These are phyloP conservation scores for Bjerkandera adusta DNA, from an alignment of 1,284 basidiomycete species.

Conservation along the genomic window DNA sequence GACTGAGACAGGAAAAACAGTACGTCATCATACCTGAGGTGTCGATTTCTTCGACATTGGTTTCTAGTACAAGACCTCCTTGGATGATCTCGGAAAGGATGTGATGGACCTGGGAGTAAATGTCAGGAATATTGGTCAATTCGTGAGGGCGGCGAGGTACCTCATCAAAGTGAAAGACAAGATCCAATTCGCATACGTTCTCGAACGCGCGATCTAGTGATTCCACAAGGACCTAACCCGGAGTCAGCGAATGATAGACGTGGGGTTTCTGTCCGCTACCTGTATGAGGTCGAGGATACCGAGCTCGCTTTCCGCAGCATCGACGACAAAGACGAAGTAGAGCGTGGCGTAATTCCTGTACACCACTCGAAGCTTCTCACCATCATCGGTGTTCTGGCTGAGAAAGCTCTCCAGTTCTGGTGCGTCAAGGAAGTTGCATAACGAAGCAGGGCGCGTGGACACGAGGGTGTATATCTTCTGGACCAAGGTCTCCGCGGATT, in stretches of 20 bases:
- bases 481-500: constrained; percentile 70
- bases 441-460: constrained; percentile 67
- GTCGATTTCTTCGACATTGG: constrained; percentile 91
- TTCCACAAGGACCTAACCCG: constrained; percentile 88
- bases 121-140: constrained; percentile 36
- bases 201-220: constrained; percentile 94
- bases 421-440: constrained; percentile 94
- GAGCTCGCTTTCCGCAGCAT: constrained; percentile 92
- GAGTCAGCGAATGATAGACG: neutral
- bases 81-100: constrained; percentile 95
- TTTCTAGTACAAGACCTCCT: constrained; percentile 97
- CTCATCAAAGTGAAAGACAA: constrained; percentile 99
- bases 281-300: constrained; percentile 97
- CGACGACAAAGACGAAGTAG: constrained; percentile 97
- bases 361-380: constrained; percentile 71
- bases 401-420: constrained; percentile 83
- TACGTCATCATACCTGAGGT: constrained; percentile 59
- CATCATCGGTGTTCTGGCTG: constrained; percentile 51
- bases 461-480: constrained; percentile 86
- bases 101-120: constrained; percentile 74
- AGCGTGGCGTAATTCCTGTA: constrained; percentile 92
- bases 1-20: constrained; percentile 9
- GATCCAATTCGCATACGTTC: constrained; percentile 97
- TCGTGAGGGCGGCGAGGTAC: constrained; percentile 41
- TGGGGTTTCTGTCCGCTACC: constrained; percentile 47